Evolutionary conservation across 2,329 filamentous ascomycete genomes (phyloP), one percentile per base, ranked within the genome.

Genomic region (Penicillium sp.): DNA sequence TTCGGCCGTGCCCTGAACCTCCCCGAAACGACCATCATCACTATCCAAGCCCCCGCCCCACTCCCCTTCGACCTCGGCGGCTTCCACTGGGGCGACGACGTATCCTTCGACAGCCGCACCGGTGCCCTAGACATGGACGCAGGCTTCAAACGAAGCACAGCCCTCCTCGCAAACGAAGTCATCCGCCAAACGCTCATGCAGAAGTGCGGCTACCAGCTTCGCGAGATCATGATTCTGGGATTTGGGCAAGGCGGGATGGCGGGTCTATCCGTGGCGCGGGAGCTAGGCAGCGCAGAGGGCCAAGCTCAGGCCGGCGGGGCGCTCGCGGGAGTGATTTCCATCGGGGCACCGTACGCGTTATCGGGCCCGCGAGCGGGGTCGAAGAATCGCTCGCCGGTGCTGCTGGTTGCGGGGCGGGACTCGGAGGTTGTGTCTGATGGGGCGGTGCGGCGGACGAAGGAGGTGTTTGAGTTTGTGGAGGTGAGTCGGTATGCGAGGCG

Each of bases 1-100:
- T 89, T 96, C 61, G 90, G 87, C 19, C 80, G 81, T 57, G 86
- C 85, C 65, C 77, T 96, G 60, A 81, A 83, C 60, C 85, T 96
- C 3, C 91, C 92, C 0, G 90, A 92, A 69, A 92, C 92, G 54
- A 83, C 88, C 57, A 87, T 87, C 68, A 84, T 96, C 55, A 85
- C 90, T 6, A 79, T 96, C 43, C 89, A 89, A 69, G 92, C 88
- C 0, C 87, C 89, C 0, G 81, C 81, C 24, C 84, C 85, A 0
- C 79, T 96, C 5, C 89, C 90, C 1, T 86, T 91, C 55, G 82
- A 87, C 47, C 77, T 93, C 5, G 81, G 87, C 2, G 87, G 86
- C 31, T 89, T 83, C 69, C 85, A 90, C 75, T 90, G 87, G 87
- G 87, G 87, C 50, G 87, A 90, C 68, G 87, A 90, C 69, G 68